Conservation (phyloP, 202 grass and related monocot species). For the Setaria italica region DNA sequence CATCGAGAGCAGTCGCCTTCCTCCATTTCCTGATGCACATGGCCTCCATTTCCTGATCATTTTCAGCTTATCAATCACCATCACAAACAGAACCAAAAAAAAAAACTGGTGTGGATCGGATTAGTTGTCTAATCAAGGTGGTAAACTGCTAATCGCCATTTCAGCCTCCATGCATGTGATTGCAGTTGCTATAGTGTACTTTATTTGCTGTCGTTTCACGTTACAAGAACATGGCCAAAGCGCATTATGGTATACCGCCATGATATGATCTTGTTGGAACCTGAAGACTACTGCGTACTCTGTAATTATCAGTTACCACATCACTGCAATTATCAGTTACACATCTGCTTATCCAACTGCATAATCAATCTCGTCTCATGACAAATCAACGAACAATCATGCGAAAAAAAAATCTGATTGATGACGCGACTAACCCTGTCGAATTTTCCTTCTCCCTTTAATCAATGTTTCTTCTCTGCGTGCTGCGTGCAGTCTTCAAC, state of each 20-base stretch:
- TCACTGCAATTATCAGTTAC: not conserved
- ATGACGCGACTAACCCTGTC: too few relatives aligned
- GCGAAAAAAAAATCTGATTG: not conserved
- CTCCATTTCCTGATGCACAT: constrained; percentile 34
- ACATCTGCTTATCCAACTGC: not conserved
- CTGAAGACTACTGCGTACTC: not conserved
- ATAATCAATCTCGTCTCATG: not conserved
- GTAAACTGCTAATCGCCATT: not conserved
- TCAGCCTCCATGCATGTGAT: not conserved
- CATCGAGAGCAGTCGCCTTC: constrained; percentile 14
- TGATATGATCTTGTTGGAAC: not conserved
- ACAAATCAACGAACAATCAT: constrained; percentile 6
- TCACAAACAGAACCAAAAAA: not conserved
- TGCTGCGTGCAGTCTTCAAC: constrained; percentile 70
- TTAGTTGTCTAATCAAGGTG: not conserved
- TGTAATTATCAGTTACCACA: not conserved
- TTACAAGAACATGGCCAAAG: constrained; percentile 21
- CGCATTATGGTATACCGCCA: too few relatives aligned
- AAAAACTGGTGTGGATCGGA: not conserved
- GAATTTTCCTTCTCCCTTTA: too few relatives aligned
- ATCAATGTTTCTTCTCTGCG: too few relatives aligned
- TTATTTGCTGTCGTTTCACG: constrained; percentile 21
- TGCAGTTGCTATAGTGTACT: not conserved
- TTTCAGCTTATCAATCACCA: not conserved
- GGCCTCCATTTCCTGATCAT: constrained; percentile 31